Evolutionary conservation across 306 rosid genomes (phyloP).

Genomic region (Cucumis cinereus): DNA sequence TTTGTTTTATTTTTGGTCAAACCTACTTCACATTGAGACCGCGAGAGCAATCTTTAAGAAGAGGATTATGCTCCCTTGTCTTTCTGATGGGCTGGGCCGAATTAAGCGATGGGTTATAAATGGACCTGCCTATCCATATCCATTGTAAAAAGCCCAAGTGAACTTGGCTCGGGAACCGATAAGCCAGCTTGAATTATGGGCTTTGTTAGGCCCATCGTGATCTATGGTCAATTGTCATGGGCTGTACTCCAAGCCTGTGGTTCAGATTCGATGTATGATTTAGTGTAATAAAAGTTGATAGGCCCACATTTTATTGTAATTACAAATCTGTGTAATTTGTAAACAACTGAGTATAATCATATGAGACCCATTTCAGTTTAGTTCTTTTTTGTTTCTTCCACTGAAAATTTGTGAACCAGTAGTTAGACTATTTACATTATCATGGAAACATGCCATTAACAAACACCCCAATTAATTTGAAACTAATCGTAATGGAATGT

Average conservation of each 20-base stretch:
- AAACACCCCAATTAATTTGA: too few species aligned
- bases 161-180: not conserved
- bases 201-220: not conserved
- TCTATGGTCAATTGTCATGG: not conserved
- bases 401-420: too few species aligned
- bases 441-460: too few species aligned
- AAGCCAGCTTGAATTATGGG: not conserved
- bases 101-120: not conserved
- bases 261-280: too few species aligned
- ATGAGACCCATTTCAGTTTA: too few species aligned
- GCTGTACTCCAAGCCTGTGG: not conserved
- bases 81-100: not conserved
- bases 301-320: too few species aligned
- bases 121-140: not conserved
- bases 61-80: not conserved
- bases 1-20: not conserved
- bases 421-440: too few species aligned
- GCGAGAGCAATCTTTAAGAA: not conserved
- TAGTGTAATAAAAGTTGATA: too few species aligned
- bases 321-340: too few species aligned
- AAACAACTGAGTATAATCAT: too few species aligned
- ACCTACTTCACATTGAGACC: not conserved
- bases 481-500: too few species aligned
- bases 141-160: not conserved
- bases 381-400: too few species aligned